These are phyloP conservation scores for Aspergillus arachidicola DNA, from an alignment of 2,329 filamentous ascomycete species.

Conservation along the genomic window DNA sequence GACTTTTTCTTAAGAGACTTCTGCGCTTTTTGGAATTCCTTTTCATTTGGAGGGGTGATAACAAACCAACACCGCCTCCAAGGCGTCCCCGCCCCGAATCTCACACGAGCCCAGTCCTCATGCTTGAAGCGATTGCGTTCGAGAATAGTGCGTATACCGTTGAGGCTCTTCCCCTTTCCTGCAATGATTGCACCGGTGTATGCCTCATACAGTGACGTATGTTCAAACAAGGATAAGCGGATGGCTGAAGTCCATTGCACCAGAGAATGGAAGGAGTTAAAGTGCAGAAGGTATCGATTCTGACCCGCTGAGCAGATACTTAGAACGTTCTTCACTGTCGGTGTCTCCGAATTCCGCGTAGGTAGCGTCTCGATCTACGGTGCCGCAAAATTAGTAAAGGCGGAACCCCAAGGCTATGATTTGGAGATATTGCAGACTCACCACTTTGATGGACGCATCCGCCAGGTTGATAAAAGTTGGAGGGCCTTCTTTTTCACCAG, in stretches of 20 bases:
- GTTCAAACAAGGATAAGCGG: slow-evolving; percentile 89
- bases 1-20: slow-evolving; percentile 82
- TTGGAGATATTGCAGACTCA: slow-evolving; percentile 48
- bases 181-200: slow-evolving; percentile 96
- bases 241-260: slow-evolving; percentile 97
- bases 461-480: slow-evolving; percentile 96
- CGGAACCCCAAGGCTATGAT: background rate
- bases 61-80: slow-evolving; percentile 98
- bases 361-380: slow-evolving; percentile 83
- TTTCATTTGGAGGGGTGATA: slow-evolving; percentile 88
- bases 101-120: slow-evolving; percentile 92
- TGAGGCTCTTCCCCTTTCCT: slow-evolving; percentile 84
- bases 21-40: slow-evolving; percentile 80
- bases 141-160: slow-evolving; percentile 89
- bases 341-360: slow-evolving; percentile 73
- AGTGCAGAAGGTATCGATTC: slow-evolving; percentile 93
- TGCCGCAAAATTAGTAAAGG: slow-evolving; percentile 27
- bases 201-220: slow-evolving; percentile 88
- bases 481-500: slow-evolving; percentile 80
- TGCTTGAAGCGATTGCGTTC: slow-evolving; percentile 74
- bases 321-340: slow-evolving; percentile 88
- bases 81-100: slow-evolving; percentile 92
- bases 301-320: slow-evolving; percentile 94
- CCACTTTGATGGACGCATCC: slow-evolving; percentile 98
- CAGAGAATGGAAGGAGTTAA: slow-evolving; percentile 90